Evolutionary conservation across 2,329 filamentous ascomycete species (phyloP).

Genomic region (Aspergillus piperis): DNA sequence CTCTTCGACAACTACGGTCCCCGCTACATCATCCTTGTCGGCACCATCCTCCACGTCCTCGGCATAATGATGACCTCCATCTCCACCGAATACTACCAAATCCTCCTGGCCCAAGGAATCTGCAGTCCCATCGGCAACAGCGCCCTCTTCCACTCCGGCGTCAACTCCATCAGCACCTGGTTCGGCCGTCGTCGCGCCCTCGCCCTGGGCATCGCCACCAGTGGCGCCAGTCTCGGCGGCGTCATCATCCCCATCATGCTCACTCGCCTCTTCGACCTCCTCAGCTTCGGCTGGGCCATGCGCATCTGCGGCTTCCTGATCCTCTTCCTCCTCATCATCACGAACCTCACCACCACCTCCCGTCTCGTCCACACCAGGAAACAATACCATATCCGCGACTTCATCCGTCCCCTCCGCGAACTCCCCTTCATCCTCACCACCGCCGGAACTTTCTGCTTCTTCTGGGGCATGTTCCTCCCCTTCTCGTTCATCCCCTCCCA

Average conservation of each 20-base stretch:
- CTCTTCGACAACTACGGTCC: conserved; percentile 63
- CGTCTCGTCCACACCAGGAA: conserved; percentile 30
- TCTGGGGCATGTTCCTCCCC: conserved; percentile 28
- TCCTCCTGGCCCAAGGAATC: conserved; percentile 56
- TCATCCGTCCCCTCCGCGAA: conserved; percentile 13
- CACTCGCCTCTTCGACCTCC: conserved; percentile 51
- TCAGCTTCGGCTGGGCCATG: conserved; percentile 60
- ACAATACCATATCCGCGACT: conserved; percentile 12
- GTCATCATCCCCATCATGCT: conserved; percentile 65
- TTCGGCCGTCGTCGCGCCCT: conserved; percentile 54
- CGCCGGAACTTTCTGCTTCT: conserved; percentile 45
- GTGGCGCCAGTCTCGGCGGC: conserved; percentile 57
- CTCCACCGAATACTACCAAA: conserved; percentile 56
- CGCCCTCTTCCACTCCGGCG: conserved; percentile 50
- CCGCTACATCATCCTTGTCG: conserved; percentile 52
- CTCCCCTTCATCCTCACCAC: conserved; percentile 16
- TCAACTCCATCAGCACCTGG: conserved; percentile 50
- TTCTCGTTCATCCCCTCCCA: conserved; percentile 18
- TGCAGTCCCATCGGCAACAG: conserved; percentile 54
- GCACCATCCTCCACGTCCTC: conserved; percentile 57
- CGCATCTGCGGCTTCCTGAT: conserved; percentile 60
- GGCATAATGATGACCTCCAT: conserved; percentile 60
- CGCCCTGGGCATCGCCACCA: conserved; percentile 56
- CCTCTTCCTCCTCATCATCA: conserved; percentile 56
- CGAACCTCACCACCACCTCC: conserved; percentile 51